These are phyloP conservation scores for Phellopilus nigrolimitatus DNA, from an alignment of 1,284 basidiomycete genomes.

Conservation along the genomic window DNA sequence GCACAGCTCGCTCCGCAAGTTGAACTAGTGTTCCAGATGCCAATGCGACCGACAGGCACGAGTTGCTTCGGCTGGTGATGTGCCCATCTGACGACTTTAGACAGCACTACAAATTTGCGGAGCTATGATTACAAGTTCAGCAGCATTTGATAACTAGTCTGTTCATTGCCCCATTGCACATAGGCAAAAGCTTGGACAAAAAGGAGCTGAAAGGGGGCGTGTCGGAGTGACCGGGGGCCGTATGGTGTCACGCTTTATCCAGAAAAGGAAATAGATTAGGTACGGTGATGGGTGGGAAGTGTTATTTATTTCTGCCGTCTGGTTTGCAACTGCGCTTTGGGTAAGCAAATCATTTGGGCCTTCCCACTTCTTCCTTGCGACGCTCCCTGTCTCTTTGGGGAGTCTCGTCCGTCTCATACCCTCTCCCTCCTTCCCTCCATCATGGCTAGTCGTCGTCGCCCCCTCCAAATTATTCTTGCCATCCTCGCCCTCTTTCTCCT, in stretches of 20 bases:
- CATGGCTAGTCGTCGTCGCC: constrained; percentile 42
- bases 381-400: constrained; percentile 17
- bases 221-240: too few species aligned
- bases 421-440: constrained; percentile 17
- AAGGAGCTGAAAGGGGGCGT: too few species aligned
- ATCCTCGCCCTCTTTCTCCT: constrained; percentile 82
- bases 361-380: constrained; percentile 27
- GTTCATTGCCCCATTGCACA: too few species aligned
- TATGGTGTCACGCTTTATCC: too few species aligned
- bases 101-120: too few species aligned
- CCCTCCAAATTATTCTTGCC: constrained; percentile 66
- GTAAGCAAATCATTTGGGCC: constrained; percentile 21
- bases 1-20: constrained; percentile 44
- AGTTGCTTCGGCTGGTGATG: neutral
- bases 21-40: constrained; percentile 42
- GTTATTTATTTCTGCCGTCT: constrained; percentile 20
- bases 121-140: too few species aligned
- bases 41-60: constrained; percentile 42
- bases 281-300: constrained; percentile 6
- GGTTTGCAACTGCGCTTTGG: neutral
- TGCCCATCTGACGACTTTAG: too few species aligned
- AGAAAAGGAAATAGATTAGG: too few species aligned
- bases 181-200: too few species aligned
- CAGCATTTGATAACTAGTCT: too few species aligned
- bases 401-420: constrained; percentile 6